Base-by-base conservation (phyloP, 2,329 filamentous ascomycete species). In the Metarhizium humberi region DNA sequence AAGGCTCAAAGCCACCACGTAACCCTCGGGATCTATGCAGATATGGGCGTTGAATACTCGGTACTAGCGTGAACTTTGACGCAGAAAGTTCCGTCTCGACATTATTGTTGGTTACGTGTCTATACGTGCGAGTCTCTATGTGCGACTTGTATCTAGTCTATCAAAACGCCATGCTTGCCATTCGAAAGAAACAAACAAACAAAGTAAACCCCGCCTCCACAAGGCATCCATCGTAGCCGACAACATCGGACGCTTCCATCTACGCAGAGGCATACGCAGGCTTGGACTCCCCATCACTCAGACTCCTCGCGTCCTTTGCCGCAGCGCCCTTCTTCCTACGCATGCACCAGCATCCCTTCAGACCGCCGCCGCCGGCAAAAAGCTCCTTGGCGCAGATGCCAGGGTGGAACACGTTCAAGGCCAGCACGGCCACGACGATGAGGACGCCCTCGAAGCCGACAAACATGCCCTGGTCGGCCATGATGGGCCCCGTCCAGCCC, bases 401-500 rank as follows among this genome's bases (percentile, higher is more conserved):
- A 6, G 66, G 63, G 50, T 68, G 65, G 36, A 67, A 77, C 18
- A 76, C 53, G 42, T 76, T 78, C 49, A 82, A 66, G 3, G 58
- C 64, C 3, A 73, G 51, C 13, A 73, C 74, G 3, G 79, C 77
- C 16, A 79, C 60, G 38, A 73, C 66, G 43, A 81, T 73, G 70
- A 81, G 73, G 47, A 75, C 69, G 48, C 80, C 78, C 72, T 85
- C 82, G 53, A 85, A 76, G 5, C 69, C 77, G 57, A 84, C 75
- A 64, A 85, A 85, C 55, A 80, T 69, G 42, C 70, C 71, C 69
- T 85, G 73, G 42, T 78, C 67, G 38, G 64, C 67, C 65, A 85
- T 85, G 61, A 88, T 67, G 25, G 74, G 67, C 0, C 84, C 84
- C 3, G 64, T 68, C 79, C 83, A 90, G 1, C 86, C 86, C 53